These are phyloP conservation scores for Spathaspora jeffriesii DNA, from an alignment of 1,139 yeast species.

Conservation along the genomic window DNA sequence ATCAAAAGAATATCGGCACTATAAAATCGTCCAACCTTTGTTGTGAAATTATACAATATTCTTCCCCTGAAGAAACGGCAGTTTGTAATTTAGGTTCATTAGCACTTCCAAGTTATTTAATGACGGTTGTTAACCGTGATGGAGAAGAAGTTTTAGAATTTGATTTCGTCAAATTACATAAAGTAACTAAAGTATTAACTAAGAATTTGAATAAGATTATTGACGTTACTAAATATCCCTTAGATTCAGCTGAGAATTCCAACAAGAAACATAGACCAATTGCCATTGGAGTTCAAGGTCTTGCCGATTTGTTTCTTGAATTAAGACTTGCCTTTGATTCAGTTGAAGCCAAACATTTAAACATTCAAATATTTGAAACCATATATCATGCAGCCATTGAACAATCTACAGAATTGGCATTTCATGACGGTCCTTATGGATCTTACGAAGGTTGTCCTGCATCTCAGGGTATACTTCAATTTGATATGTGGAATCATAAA, in stretches of 20 bases:
- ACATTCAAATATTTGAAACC: constrained; percentile 84
- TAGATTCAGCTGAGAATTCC: constrained; percentile 65
- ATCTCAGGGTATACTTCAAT: constrained; percentile 75
- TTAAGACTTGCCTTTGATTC: constrained; percentile 82
- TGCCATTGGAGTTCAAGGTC: constrained; percentile 89
- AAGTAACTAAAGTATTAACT: constrained; percentile 71
- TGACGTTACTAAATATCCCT: constrained; percentile 80
- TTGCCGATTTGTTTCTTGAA: constrained; percentile 82
- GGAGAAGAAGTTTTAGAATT: constrained; percentile 49
- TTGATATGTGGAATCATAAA: constrained; percentile 76
- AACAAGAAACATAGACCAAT: constrained; percentile 82
- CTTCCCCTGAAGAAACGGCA: constrained; percentile 56
- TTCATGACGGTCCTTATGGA: constrained; percentile 63
- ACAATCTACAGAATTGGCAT: constrained; percentile 75
- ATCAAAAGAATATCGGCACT: constrained; percentile 55
- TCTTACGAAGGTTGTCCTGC: constrained; percentile 81
- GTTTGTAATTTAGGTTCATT: constrained; percentile 58
- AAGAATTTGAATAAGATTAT: constrained; percentile 76
- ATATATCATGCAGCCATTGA: constrained; percentile 87
- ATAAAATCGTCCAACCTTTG: constrained; percentile 61
- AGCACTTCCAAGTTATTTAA: constrained; percentile 48
- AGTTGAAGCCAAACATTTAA: constrained; percentile 65
- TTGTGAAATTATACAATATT: constrained; percentile 58
- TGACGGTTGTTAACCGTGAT: constrained; percentile 24
- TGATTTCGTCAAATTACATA: constrained; percentile 71